Percentiles rank a stretch among this genome's conserved stretches.
These are phyloP conservation scores for Apostasia shenzhenica DNA, from an alignment of 106 monocot genomes.

Conservation along the genomic window DNA sequence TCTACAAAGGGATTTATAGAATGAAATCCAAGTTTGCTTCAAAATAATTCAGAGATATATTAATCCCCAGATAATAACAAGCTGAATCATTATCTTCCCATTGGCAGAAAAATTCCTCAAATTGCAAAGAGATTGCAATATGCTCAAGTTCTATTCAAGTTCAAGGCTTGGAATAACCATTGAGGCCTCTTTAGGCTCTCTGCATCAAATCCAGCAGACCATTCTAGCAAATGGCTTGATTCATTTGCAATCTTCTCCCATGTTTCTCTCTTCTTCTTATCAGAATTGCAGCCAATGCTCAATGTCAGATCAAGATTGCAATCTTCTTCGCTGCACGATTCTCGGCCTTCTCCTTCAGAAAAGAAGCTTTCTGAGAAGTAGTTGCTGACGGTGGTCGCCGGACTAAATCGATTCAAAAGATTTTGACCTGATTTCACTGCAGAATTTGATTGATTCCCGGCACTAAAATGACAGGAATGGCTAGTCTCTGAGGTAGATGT, in stretches of 20 bases:
- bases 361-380: conserved; percentile 6
- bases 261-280: conserved; percentile 20
- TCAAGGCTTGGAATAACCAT: conserved; percentile 26
- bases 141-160: conserved; percentile 23
- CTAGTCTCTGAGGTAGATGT: conserved; percentile 28
- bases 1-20: too few relatives aligned
- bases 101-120: too few relatives aligned
- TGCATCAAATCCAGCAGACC: conserved; percentile 8
- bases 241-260: conserved; percentile 10
- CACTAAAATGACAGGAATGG: conserved; percentile 12
- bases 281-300: conserved; percentile 30
- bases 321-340: conserved; percentile 27
- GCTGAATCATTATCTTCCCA: too few relatives aligned
- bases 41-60: too few relatives aligned
- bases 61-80: too few relatives aligned
- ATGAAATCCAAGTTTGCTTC: too few relatives aligned
- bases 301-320: conserved; percentile 45
- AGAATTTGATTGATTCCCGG: background rate
- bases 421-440: background rate
- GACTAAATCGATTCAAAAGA: background rate
- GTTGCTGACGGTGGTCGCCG: background rate
- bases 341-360: background rate
- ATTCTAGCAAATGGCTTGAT: conserved; percentile 1
- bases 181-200: conserved; percentile 21
- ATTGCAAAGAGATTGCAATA: too few relatives aligned